phyloP scores from a whole-genome alignment of 352 stramenopile species.

The Globisporangium irregulare region DNA sequence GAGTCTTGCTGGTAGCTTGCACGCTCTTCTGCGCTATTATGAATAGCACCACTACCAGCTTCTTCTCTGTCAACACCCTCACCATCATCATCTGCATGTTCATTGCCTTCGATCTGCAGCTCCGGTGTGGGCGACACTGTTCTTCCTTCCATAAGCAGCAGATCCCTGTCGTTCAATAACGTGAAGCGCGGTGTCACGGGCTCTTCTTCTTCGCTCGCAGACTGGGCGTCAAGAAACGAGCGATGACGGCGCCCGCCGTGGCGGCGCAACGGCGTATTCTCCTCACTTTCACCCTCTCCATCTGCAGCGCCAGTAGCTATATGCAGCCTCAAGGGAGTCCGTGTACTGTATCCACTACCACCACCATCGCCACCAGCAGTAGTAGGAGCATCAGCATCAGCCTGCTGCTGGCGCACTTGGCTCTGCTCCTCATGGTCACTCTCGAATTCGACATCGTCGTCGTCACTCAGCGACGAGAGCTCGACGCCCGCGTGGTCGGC shows the following conservation, averaged over 20 bases:
- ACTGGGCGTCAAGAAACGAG: constrained; percentile 13
- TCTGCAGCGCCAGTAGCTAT: background rate
- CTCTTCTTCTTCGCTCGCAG: constrained; percentile 27
- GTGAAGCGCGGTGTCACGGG: constrained; percentile 51
- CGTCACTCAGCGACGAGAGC: constrained; percentile 34
- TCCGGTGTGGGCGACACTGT: background rate
- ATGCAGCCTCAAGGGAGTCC: background rate
- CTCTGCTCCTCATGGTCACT: constrained; percentile 12
- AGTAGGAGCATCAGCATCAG: no score
- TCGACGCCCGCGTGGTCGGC: constrained; percentile 22
- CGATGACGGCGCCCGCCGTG: background rate
- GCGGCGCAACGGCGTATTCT: background rate
- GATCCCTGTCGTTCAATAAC: constrained; percentile 50
- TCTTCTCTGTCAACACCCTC: background rate
- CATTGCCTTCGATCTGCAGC: constrained; percentile 4
- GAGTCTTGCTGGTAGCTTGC: constrained; percentile 22
- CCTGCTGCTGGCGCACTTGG: constrained; percentile 3
- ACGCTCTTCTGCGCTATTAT: constrained; percentile 3
- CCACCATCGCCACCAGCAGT: background rate
- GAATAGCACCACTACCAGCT: background rate
- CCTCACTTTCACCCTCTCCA: background rate
- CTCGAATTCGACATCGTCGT: constrained; percentile 28
- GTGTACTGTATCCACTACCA: no score
- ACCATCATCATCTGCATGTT: background rate
- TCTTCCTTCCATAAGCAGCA: constrained; percentile 25